Evolutionary conservation across 345 rosid genomes (phyloP), one percentile per base, ranked within the genome.

Genomic region (Salix caprea): DNA sequence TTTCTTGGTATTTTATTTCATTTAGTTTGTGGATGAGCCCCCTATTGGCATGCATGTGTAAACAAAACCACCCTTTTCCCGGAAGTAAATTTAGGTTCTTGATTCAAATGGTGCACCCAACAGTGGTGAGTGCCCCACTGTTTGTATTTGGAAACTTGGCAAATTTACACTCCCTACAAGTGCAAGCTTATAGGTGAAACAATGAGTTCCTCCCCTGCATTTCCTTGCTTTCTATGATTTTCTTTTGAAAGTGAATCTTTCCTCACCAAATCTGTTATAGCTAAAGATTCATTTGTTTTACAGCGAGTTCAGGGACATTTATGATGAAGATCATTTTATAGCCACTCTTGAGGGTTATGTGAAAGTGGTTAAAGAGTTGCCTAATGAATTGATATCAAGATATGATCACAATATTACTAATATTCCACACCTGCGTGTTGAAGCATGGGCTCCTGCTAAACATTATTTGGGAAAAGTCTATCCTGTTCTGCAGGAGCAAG

Each of bases 241-340:
- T 67, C 69, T 62, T n/a, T 58, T 40, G 36, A 34, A 71, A 36
- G 19, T 21, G 56, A 24, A 26, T 26, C n/a, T 39, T 67, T 50
- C 60, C 46, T 23, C 58, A 37, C 16, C 26, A 24, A 62, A 60
- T 14, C 2, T 13, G 19, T 50, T 60, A 37, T 34, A 12, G 40
- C 65, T 66, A 40, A 26, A 50, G 79, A 24, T 77, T 74, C 14
- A 18, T 78, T 65, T 74, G 21, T 85, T 84, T 77, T 81, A 40
- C 97, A 95, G 99, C 80, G 86, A 74, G 34, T 93, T 95, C 79
- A 87, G 87, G 42, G 97, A 95, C 75, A 91, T 95, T 79, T 95
- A 89, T 73, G 96, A 95, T 72, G 90, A 82, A 79, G 96, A 91
- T 75, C 92, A 88, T 75, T 95, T 95, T 82, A 87, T 95, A 79